These are phyloP conservation scores for Dictyostelium firmibasis DNA, from an alignment of 78 protist species.

Conservation along the genomic window DNA sequence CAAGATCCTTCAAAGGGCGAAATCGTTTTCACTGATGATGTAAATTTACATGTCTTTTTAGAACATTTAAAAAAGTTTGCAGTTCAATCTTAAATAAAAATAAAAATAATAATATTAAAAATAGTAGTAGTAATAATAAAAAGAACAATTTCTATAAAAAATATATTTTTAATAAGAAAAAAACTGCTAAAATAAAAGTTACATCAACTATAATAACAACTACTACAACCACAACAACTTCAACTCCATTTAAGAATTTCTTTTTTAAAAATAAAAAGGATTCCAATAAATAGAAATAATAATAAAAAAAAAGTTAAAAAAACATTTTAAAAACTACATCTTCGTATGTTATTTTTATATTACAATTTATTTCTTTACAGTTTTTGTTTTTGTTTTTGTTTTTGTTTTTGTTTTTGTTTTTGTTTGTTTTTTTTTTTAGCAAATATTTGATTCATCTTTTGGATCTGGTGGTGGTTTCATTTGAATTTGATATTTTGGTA, in stretches of 20 bases:
- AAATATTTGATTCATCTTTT: conserved; percentile 19
- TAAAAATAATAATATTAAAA: not conserved
- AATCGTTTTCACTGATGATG: conserved; percentile 90
- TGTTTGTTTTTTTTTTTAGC: not conserved
- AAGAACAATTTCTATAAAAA: conserved; percentile 8
- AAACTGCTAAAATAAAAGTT: not conserved
- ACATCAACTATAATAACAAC: not conserved
- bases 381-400: no score
- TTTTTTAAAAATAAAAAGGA: not conserved
- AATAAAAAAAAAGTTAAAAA: not conserved
- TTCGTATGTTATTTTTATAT: not conserved
- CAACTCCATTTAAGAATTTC: not conserved
- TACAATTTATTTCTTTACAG: not conserved
- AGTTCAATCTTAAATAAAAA: conserved; percentile 72
- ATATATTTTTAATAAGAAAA: conserved; percentile 5
- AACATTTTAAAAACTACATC: not conserved
- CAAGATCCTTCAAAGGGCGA: conserved; percentile 62
- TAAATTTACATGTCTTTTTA: conserved; percentile 88
- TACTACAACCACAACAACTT: not conserved
- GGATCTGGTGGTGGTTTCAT: conserved; percentile 31
- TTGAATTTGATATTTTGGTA: not conserved
- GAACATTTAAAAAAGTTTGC: conserved; percentile 85
- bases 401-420: no score
- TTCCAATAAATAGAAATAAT: not conserved
- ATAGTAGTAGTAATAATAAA: not conserved